These are phyloP conservation scores for Phaeosphaeria sp. DNA, from an alignment of 2,329 filamentous ascomycete genomes.

Conservation along the genomic window DNA sequence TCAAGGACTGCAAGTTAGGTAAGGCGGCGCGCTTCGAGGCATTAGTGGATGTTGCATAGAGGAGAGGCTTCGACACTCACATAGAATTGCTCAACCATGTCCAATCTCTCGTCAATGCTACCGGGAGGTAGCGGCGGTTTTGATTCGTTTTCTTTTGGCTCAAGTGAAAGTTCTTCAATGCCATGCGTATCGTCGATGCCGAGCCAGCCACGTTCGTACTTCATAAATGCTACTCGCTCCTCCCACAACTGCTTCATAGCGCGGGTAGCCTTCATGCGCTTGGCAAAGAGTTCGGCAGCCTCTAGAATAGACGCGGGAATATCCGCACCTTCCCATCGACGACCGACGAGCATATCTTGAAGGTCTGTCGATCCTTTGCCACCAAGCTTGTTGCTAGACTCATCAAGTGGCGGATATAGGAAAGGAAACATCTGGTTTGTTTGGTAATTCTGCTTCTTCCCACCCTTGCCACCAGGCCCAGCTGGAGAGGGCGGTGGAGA, in stretches of 20 bases:
- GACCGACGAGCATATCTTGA: conserved; percentile 80
- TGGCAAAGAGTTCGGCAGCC: conserved; percentile 89
- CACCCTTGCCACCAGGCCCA: conserved; percentile 82
- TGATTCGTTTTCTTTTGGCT: conserved; percentile 43
- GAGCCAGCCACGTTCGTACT: conserved; percentile 90
- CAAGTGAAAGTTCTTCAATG: conserved; percentile 51
- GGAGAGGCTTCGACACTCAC: conserved; percentile 60
- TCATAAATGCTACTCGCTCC: conserved; percentile 88
- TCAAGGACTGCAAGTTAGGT: conserved; percentile 87
- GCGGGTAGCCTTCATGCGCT: conserved; percentile 87
- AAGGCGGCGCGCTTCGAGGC: conserved; percentile 73
- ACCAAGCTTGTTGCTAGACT: conserved; percentile 85
- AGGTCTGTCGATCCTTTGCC: conserved; percentile 85
- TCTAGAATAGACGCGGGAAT: conserved; percentile 94
- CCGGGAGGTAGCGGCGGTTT: conserved; percentile 52
- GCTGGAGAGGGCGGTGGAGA: conserved; percentile 93
- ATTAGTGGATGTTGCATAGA: conserved; percentile 13
- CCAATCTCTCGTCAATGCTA: conserved; percentile 69
- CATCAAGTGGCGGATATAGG: conserved; percentile 91
- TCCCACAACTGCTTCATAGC: conserved; percentile 95
- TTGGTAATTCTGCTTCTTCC: conserved; percentile 99
- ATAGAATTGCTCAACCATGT: conserved; percentile 83
- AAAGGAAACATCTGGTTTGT: conserved; percentile 99
- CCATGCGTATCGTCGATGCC: conserved; percentile 55
- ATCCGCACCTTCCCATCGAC: conserved; percentile 91